phyloP scores from a whole-genome alignment of 371 early-diverging fungal species.

The Funneliformis caledonium region DNA sequence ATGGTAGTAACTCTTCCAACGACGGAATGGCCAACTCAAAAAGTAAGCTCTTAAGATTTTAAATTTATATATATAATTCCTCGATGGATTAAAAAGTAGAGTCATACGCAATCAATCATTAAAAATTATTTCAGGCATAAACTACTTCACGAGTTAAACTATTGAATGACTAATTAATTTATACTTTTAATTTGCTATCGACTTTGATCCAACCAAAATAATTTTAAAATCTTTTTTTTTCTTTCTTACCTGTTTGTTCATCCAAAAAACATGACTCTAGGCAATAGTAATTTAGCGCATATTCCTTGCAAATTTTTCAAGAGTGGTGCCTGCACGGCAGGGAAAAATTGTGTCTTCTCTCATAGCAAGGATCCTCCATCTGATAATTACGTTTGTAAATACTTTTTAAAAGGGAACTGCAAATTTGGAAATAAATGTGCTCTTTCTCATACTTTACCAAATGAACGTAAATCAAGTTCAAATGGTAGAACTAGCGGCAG shows the following conservation, averaged over 20 bases:
- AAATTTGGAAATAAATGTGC: conserved; percentile 83
- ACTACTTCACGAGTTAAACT: too few relatives aligned
- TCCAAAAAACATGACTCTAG: neutral
- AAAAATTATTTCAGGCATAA: too few relatives aligned
- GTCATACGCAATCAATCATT: neutral
- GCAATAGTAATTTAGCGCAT: conserved; percentile 49
- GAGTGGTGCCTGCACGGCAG: conserved; percentile 78
- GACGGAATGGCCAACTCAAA: conserved; percentile 33
- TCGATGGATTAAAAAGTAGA: too few relatives aligned
- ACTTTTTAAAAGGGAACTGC: conserved; percentile 80
- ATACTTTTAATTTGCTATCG: neutral
- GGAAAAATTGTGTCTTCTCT: conserved; percentile 77
- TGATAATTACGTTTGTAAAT: conserved; percentile 72
- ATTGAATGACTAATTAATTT: neutral
- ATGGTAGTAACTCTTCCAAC: conserved; percentile 8
- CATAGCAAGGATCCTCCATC: conserved; percentile 67
- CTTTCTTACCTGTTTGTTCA: neutral
- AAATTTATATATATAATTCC: too few relatives aligned
- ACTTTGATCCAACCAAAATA: neutral
- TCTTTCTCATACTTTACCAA: conserved; percentile 58
- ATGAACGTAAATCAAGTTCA: conserved; percentile 39
- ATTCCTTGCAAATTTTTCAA: conserved; percentile 86
- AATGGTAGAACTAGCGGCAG: neutral
- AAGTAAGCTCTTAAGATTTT: conserved; percentile 19
- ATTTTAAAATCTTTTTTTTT: neutral